Conservation (phyloP, 306 rosid species). For the Quercus engelmannii region DNA sequence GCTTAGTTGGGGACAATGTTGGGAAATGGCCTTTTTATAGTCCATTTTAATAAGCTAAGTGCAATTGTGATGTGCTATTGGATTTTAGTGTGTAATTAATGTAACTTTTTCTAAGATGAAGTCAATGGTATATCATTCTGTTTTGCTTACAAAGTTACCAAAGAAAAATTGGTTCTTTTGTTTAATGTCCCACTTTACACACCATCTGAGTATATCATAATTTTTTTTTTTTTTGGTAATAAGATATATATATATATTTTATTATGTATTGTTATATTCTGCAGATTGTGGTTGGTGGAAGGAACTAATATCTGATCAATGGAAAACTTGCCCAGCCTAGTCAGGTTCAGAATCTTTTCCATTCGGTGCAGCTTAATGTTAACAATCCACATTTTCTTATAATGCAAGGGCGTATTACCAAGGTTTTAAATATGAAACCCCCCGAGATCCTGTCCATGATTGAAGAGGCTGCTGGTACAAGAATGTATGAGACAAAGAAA, state of each 20-base stretch:
- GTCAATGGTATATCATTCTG: neutral
- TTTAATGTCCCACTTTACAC: too few relatives aligned
- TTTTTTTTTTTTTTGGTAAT: too few relatives aligned
- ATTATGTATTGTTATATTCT: slow-evolving; percentile 9
- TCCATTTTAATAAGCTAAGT: neutral
- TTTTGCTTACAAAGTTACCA: neutral
- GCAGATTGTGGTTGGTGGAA: slow-evolving; percentile 97
- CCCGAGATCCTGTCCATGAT: slow-evolving; percentile 96
- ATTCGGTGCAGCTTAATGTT: slow-evolving; percentile 95
- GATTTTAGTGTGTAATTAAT: neutral
- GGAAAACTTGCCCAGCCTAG: slow-evolving; percentile 98
- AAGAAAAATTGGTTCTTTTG: neutral
- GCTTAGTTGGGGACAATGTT: neutral
- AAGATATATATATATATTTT: neutral
- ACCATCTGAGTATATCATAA: too few relatives aligned
- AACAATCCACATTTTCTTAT: slow-evolving; percentile 96
- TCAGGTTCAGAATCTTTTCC: slow-evolving; percentile 97
- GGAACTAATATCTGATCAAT: slow-evolving; percentile 87
- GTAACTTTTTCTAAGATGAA: neutral
- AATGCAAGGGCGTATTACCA: slow-evolving; percentile 99
- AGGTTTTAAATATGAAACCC: slow-evolving; percentile 96
- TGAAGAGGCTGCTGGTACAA: slow-evolving; percentile 98
- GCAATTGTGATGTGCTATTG: neutral
- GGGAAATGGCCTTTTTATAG: neutral
- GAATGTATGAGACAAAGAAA: slow-evolving; percentile 97